These are phyloP conservation scores for Eucalyptus shirleyi DNA, from an alignment of 345 rosid species.

Conservation along the genomic window DNA sequence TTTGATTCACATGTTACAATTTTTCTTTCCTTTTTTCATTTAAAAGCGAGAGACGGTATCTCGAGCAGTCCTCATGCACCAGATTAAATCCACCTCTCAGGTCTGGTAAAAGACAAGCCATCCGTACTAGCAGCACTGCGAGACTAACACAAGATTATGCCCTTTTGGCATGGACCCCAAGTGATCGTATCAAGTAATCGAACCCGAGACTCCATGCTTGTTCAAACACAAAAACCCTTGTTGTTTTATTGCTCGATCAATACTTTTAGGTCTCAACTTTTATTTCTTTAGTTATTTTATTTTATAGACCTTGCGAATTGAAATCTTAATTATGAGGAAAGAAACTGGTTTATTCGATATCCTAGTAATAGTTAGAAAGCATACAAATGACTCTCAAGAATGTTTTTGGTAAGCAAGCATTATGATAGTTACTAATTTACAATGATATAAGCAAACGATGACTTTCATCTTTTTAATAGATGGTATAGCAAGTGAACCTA, in stretches of 20 bases:
- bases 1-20: background rate
- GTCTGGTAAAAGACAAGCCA: background rate
- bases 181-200: background rate
- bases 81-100: background rate
- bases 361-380: background rate
- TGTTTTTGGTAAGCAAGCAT: background rate
- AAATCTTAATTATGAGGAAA: background rate
- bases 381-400: background rate
- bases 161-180: background rate
- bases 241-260: background rate
- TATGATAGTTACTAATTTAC: background rate
- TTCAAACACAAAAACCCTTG: background rate
- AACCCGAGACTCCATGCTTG: background rate
- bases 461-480: background rate
- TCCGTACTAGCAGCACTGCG: background rate
- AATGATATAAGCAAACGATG: background rate
- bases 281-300: background rate
- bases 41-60: background rate
- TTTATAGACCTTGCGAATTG: background rate
- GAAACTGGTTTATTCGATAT: background rate
- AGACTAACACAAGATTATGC: background rate
- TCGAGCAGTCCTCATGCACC: background rate
- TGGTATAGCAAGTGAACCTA: background rate
- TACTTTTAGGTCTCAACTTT: background rate
- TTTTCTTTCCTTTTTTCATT: background rate